Base-by-base conservation (phyloP, 768 basidiomycete species). In the Suillus subalutaceus region DNA sequence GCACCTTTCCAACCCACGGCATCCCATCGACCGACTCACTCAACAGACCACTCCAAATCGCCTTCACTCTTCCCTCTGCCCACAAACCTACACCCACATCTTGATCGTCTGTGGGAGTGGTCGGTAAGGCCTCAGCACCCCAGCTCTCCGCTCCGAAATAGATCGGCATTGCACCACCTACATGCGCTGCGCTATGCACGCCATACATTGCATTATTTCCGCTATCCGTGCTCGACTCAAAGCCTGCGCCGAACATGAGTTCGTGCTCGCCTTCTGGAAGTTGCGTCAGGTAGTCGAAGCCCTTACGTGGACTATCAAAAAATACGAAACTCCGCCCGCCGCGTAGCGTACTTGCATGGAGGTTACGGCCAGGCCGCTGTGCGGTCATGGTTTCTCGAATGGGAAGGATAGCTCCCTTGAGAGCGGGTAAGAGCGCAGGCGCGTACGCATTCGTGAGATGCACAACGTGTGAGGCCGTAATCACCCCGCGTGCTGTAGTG, bases 1-100 rank as follows among this genome's bases (percentile, higher is more conserved):
- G 88, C 56, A 92, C 76, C 13, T 87, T 80, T 16, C 90, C 91
- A 44, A 91, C 88, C 91, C 91, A 92, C 4, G 90, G 90, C 72
- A 79, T 74, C 52, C 78, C 76, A 68, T 92, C 91, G 15, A 82
- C 82, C 0, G 90, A 91, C 4, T 86, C 67, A 2, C 85, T 88
- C 53, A 91, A 67, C 6, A 91, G 80, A 3, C 90, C 90, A 55
- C 85, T 85, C 90, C 90, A 92, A 3, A 80, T 70, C 6, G 83
- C 81, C 70, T 85, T 88, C 56, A 88, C 79, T 53, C 84, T 77
- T 1, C 84, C 86, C 26, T 75, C 71, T 1, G 72, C 77, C 82
- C 83, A 84, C 7, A 69, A 66, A 26, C 41, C 35, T 7, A 65
- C 72, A 41, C 69, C 73, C 43, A 56, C 13, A 13, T 68, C 72